Percentiles rank a stretch among this genome's conserved stretches.
Conservation (phyloP, 257 asterid genomes). For the Scutellaria baicalensis region DNA sequence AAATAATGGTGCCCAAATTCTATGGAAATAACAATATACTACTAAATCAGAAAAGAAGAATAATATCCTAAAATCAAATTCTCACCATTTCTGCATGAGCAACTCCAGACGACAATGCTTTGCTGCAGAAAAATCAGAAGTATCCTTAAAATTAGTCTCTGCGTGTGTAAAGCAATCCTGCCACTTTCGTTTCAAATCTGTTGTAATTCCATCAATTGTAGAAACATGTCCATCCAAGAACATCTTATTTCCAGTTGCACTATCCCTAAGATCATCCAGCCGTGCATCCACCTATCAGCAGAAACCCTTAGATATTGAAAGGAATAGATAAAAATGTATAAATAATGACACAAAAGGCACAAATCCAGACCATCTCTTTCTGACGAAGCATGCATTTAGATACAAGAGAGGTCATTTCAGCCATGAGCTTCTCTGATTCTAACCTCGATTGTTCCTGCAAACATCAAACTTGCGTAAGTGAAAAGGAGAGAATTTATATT, state of each 20-base stretch:
- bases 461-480: constrained; percentile 16
- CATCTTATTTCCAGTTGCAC: constrained; percentile 45
- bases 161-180: constrained; percentile 57
- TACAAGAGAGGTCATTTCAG: constrained; percentile 66
- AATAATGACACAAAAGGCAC: not conserved
- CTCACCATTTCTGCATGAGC: constrained; percentile 64
- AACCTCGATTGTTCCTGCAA: constrained; percentile 62
- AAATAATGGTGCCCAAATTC: not conserved
- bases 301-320: not conserved
- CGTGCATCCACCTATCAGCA: constrained; percentile 55
- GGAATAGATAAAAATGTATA: not conserved
- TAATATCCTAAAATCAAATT: not conserved
- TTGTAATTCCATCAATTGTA: constrained; percentile 54
- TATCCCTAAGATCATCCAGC: constrained; percentile 50
- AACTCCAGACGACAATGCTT: constrained; percentile 84
- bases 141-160: constrained; percentile 46
- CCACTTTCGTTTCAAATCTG: constrained; percentile 84
- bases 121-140: constrained; percentile 68
- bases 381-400: constrained; percentile 65
- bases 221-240: constrained; percentile 68
- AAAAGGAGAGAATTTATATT: not conserved
- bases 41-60: not conserved
- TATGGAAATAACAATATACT: not conserved
- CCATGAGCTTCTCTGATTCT: constrained; percentile 67
- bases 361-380: constrained; percentile 55